Conservation (phyloP, 768 basidiomycete genomes). For the Brasilioporus rufonigricans region DNA sequence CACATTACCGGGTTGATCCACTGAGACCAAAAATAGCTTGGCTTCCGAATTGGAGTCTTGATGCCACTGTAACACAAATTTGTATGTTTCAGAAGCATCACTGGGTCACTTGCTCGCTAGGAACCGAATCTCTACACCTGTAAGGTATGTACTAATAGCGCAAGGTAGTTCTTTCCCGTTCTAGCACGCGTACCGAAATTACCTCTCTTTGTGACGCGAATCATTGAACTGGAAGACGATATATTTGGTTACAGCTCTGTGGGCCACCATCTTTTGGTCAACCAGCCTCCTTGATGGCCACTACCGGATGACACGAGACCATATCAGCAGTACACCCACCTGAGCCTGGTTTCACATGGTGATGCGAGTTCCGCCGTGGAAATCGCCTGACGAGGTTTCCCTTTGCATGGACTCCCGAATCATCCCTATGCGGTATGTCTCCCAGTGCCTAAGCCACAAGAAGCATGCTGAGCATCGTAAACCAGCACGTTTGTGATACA, state of each 20-base stretch:
- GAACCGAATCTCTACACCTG: background rate
- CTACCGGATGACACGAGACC: background rate
- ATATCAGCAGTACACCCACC: background rate
- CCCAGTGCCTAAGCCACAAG: background rate
- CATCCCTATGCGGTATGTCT: background rate
- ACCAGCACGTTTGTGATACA: conserved; percentile 1
- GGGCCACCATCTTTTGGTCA: background rate
- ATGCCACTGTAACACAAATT: background rate
- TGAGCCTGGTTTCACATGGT: background rate
- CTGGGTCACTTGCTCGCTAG: background rate
- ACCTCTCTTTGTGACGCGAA: background rate
- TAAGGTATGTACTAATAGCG: background rate
- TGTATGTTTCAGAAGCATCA: background rate
- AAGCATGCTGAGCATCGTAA: background rate
- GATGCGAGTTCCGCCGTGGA: background rate
- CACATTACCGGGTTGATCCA: background rate
- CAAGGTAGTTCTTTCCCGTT: no score
- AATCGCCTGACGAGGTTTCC: background rate
- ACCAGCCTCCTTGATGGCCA: background rate
- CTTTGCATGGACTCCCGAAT: background rate
- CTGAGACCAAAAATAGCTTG: background rate
- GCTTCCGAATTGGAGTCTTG: background rate
- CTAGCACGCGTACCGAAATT: background rate
- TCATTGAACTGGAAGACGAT: no score
- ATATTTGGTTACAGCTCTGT: background rate